phyloP scores from a whole-genome alignment of 345 rosid species.

The Geranium brycei region DNA sequence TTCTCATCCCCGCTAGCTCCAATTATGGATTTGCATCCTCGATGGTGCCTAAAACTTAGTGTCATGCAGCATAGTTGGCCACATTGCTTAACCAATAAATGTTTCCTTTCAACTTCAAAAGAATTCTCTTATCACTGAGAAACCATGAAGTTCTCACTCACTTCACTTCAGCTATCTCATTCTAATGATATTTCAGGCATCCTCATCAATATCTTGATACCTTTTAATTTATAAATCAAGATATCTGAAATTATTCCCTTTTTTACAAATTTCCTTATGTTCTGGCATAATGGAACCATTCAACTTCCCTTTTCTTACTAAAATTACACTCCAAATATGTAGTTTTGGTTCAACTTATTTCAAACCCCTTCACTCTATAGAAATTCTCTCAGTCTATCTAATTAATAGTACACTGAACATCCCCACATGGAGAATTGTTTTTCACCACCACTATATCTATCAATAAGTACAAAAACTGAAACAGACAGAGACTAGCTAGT shows the following conservation, averaged over 20 bases:
- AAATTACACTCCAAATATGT: not conserved
- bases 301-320: not conserved
- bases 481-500: not conserved
- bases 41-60: not conserved
- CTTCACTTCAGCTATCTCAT: not conserved
- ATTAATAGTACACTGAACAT: not conserved
- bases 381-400: no score
- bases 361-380: not conserved
- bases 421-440: not conserved
- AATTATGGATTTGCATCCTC: not conserved
- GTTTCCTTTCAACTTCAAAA: not conserved
- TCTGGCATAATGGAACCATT: not conserved
- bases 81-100: not conserved
- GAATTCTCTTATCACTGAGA: not conserved
- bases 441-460: not conserved
- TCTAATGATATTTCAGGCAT: not conserved
- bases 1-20: not conserved
- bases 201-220: not conserved
- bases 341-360: not conserved
- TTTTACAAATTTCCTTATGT: no score
- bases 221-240: not conserved
- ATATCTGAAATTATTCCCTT: not conserved
- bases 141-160: not conserved
- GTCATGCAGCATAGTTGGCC: not conserved
- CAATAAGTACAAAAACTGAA: not conserved